These are phyloP conservation scores for Lactarius deliciosus DNA, from an alignment of 768 basidiomycete species.

Conservation along the genomic window DNA sequence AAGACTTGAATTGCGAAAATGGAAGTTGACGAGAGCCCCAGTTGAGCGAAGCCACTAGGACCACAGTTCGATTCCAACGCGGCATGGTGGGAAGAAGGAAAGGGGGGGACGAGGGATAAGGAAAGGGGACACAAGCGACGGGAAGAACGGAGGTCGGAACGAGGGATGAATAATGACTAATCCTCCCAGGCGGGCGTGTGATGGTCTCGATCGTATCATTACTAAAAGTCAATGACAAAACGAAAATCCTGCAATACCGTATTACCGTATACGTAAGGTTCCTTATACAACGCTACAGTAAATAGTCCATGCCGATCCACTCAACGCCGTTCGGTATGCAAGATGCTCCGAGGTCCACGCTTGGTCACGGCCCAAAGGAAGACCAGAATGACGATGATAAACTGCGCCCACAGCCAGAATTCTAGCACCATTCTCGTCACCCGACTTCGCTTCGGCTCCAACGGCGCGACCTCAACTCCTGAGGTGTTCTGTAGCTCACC, in stretches of 20 bases:
- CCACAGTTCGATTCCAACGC: slow-evolving; percentile 38
- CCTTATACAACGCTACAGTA: not conserved
- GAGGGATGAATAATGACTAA: not conserved
- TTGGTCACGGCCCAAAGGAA: slow-evolving; percentile 82
- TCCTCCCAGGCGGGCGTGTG: too few species aligned
- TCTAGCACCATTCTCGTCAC: slow-evolving; percentile 56
- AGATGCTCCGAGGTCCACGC: slow-evolving; percentile 68
- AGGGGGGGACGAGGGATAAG: not conserved
- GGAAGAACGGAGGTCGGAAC: not conserved
- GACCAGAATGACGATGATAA: slow-evolving; percentile 67
- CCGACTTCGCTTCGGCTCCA: slow-evolving; percentile 30
- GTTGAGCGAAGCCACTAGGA: slow-evolving; percentile 40
- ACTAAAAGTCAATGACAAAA: not conserved
- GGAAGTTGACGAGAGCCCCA: slow-evolving; percentile 43
- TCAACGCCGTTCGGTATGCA: slow-evolving; percentile 42
- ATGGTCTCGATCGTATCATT: not conserved
- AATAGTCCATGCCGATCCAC: not conserved
- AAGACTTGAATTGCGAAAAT: slow-evolving; percentile 43
- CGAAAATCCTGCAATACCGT: too few species aligned
- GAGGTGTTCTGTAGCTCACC: not conserved
- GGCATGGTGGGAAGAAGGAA: slow-evolving; percentile 15
- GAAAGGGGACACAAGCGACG: not conserved
- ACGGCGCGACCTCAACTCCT: not conserved
- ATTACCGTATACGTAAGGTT: too few species aligned
- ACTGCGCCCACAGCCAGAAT: slow-evolving; percentile 85